These are phyloP conservation scores for Pueraria montana DNA, from an alignment of 306 rosid species.

Conservation along the genomic window DNA sequence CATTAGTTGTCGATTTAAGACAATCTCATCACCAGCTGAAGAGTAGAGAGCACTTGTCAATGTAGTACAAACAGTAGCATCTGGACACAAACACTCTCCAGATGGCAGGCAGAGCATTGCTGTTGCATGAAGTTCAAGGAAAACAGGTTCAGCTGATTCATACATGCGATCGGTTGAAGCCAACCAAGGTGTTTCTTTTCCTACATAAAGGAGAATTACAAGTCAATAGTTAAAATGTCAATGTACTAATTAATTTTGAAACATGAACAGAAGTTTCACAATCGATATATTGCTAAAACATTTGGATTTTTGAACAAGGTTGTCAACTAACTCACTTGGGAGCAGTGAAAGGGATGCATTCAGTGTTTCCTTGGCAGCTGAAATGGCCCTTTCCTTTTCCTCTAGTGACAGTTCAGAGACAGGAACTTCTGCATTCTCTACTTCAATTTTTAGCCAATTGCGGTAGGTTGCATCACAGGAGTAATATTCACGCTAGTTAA, in stretches of 20 bases:
- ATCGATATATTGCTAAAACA: conserved; percentile 35
- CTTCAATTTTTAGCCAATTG: conserved; percentile 92
- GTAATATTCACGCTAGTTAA: conserved; percentile 84
- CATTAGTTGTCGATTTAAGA: conserved; percentile 71
- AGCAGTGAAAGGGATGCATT: conserved; percentile 76
- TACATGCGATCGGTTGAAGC: conserved; percentile 52
- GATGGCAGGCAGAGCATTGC: conserved; percentile 94
- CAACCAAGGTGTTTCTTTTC: conserved; percentile 84
- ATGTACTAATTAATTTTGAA: conserved; percentile 2
- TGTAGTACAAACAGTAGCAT: conserved; percentile 89
- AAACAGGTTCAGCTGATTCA: conserved; percentile 70
- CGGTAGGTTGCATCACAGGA: conserved; percentile 98
- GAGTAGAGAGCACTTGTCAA: conserved; percentile 85
- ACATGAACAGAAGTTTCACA: conserved; percentile 5
- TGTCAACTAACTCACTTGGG: conserved; percentile 69
- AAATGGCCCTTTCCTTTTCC: conserved; percentile 78
- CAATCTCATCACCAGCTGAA: conserved; percentile 76
- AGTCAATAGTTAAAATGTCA: conserved; percentile 32
- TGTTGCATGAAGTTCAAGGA: conserved; percentile 89
- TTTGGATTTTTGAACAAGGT: conserved; percentile 31
- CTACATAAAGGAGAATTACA: conserved; percentile 56
- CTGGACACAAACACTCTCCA: conserved; percentile 92
- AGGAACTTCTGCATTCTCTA: conserved; percentile 80
- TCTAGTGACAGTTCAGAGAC: conserved; percentile 73
- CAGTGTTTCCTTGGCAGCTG: conserved; percentile 85